A percentile compares a stretch with the other conserved stretches of the same genome.
These are phyloP conservation scores for Penicillium occitanis DNA, from an alignment of 2,329 filamentous ascomycete genomes.

Conservation along the genomic window DNA sequence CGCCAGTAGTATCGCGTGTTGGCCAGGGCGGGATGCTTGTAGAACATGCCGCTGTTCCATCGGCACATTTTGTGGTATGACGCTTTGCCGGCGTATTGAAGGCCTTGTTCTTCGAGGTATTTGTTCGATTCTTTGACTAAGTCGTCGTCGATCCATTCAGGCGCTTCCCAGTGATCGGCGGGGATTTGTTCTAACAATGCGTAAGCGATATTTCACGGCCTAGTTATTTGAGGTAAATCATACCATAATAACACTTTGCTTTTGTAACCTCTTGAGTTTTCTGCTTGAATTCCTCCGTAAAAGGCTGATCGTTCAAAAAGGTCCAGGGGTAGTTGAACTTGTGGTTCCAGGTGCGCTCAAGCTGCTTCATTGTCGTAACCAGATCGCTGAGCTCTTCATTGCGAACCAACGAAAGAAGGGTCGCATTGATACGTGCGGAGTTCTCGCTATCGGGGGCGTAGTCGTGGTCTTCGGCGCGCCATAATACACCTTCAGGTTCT, in stretches of 20 bases:
- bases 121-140: slow-evolving; percentile 81
- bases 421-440: slow-evolving; percentile 86
- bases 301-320: slow-evolving; percentile 96
- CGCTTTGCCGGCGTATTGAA: slow-evolving; percentile 84
- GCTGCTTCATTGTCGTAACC: slow-evolving; percentile 82
- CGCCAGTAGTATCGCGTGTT: slow-evolving; percentile 94
- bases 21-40: slow-evolving; percentile 85
- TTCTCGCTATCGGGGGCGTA: slow-evolving; percentile 75
- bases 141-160: slow-evolving; percentile 87
- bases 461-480: slow-evolving; percentile 68
- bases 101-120: slow-evolving; percentile 76
- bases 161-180: slow-evolving; percentile 90
- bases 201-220: slow-evolving; percentile 28
- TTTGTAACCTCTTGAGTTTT: slow-evolving; percentile 80
- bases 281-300: slow-evolving; percentile 88
- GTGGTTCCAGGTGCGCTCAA: slow-evolving; percentile 93
- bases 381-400: slow-evolving; percentile 86
- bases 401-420: slow-evolving; percentile 84
- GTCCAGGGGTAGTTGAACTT: slow-evolving; percentile 99
- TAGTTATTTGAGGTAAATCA: slow-evolving; percentile 22
- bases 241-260: slow-evolving; percentile 82
- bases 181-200: slow-evolving; percentile 72
- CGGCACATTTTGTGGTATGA: slow-evolving; percentile 99
- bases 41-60: slow-evolving; percentile 98
- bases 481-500: slow-evolving; percentile 76